Base-by-base conservation (phyloP, 1,284 basidiomycete species). In the Pseudozyma flocculosa region DNA sequence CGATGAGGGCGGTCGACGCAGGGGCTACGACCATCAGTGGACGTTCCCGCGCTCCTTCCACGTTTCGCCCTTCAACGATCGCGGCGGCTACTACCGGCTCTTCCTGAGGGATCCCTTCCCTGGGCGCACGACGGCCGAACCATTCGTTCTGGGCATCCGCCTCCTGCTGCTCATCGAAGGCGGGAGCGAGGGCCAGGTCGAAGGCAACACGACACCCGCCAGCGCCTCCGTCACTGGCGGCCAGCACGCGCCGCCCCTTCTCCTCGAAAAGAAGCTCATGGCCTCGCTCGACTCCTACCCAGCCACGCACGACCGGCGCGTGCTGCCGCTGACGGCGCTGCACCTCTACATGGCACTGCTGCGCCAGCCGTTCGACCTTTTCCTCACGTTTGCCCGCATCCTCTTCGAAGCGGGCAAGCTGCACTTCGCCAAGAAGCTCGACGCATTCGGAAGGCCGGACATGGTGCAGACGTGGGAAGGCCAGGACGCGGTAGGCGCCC, bases 21-120 rank as follows among this genome's bases (percentile, higher is more conserved):
- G n/a, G 34, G 51, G 47, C 4, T 87, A 83, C 65, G 81, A 85
- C 45, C 83, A 87, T 65, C 83, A 86, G 57, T 89, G 88, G 87
- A 86, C 84, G 0, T 85, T 89, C 49, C 81, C 81, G 22, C 84
- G 88, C 21, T 82, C 84, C 51, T 89, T 90, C 75, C 88, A 89
- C 68, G 88, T 89, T 24, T 89, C 87, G 0, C 87, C 88, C 0
- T 89, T 89, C 82, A 89, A 89, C 75, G 86, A 88, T 65, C 82
- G 87, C 3, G 81, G 82, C 18, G 88, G 88, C 0, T 86, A 80
- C 76, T 89, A 89, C 75, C 82, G 82, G 9, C 51, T 72, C 19
- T 59, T 65, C n/a, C 53, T 73, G 19, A 56, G 52, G 18, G 49
- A 65, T 17, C 61, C 69, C 3, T 70, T 68, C 36, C n/a, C 29